Base-by-base conservation (phyloP, 2,329 filamentous ascomycete genomes). In the Botrytis pseudocinerea region DNA sequence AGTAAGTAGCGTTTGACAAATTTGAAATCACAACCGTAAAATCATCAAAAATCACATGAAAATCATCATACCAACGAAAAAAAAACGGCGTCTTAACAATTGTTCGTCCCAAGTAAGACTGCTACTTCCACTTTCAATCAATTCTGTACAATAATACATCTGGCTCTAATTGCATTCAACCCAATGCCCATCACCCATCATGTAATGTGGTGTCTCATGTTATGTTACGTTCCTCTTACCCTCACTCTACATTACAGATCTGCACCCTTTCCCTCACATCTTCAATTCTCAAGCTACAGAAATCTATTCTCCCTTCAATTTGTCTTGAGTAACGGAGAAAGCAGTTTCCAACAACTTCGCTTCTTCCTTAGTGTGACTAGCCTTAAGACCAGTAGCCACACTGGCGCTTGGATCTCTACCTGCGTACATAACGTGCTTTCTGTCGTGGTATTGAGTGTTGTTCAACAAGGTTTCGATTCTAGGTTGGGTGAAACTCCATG, bases 401-500 rank as follows among this genome's bases (percentile, higher is more conserved):
- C 92, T 95, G 25, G 96, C 95, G 81, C 94, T 97, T 54, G 95
- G 95, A 84, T 94, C 92, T 79, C 96, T 92, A 78, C 96, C 96
- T 74, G 96, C 96, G 83, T 98, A 99, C 90, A 98, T 94, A 82
- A 98, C 94, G 84, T 97, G 93, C 85, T 97, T 95, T 82, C 93
- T 91, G 85, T 97, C 91, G 86, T 98, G 95, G 85, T 97, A 87
- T 85, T 97, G 85, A 0, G 96, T 98, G 82, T 97, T 84, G 86
- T 98, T 98, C 77, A 99, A 88, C 77, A 99, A 85, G 14, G 95
- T 99, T 89, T 99, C 96, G 76, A 99, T 94, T 81, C 96, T 92
- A 46, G 96, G 96, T 85, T 99, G 96, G n/a, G 92, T 93, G 85
- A 96, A 98, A 82, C 90, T 94, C 96, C 96, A 99, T 64, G 93